These are phyloP conservation scores for Trichoderma harzianum DNA, from an alignment of 2,329 filamentous ascomycete species.

Conservation along the genomic window DNA sequence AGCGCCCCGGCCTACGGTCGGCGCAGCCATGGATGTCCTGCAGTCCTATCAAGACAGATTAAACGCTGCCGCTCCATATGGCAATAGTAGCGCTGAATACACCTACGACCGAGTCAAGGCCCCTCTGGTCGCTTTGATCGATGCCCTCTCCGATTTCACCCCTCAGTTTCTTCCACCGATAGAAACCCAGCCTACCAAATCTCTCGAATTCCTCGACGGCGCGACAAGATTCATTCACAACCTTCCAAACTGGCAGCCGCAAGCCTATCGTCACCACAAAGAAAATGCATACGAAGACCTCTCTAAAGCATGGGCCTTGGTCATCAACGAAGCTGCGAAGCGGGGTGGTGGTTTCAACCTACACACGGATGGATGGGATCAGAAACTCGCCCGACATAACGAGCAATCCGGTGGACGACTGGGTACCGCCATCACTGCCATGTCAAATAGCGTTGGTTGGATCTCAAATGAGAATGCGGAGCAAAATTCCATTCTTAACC, in stretches of 20 bases:
- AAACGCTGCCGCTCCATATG: conserved; percentile 78
- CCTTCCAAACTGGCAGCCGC: conserved; percentile 86
- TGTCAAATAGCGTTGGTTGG: conserved; percentile 75
- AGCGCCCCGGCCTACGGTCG: conserved; percentile 82
- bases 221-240: conserved; percentile 87
- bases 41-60: conserved; percentile 76
- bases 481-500: conserved; percentile 57
- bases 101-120: conserved; percentile 90
- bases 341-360: conserved; percentile 85
- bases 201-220: conserved; percentile 82
- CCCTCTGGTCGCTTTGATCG: conserved; percentile 73
- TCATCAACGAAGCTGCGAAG: conserved; percentile 88
- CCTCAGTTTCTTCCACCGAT: conserved; percentile 92
- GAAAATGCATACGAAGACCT: conserved; percentile 96
- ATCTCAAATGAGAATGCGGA: conserved; percentile 48
- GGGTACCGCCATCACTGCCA: conserved; percentile 72
- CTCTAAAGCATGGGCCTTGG: conserved; percentile 85
- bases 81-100: conserved; percentile 83
- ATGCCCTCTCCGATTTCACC: conserved; percentile 90
- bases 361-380: conserved; percentile 89
- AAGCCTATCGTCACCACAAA: conserved; percentile 86
- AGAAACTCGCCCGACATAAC: conserved; percentile 82
- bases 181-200: conserved; percentile 78
- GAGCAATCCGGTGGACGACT: conserved; percentile 80
- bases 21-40: conserved; percentile 75